These are phyloP conservation scores for Ceratonia siliqua DNA, from an alignment of 306 rosid genomes.

Conservation along the genomic window DNA sequence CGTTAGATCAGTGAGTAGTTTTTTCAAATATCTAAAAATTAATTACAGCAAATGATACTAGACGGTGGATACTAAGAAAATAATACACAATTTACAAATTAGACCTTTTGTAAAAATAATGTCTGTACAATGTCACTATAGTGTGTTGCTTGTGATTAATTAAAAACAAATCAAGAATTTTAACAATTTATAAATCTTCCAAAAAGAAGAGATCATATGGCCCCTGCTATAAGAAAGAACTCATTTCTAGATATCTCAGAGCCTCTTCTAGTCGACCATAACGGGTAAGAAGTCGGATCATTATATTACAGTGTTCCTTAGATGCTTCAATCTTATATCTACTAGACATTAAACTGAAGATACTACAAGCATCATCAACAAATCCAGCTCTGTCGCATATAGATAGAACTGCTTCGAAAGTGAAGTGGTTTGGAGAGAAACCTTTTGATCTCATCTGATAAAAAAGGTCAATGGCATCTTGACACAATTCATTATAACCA, in stretches of 20 bases:
- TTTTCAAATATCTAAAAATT: no score
- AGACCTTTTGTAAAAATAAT: neutral
- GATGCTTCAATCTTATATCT: conserved; percentile 54
- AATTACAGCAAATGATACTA: no score
- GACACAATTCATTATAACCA: conserved; percentile 50
- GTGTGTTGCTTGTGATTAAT: neutral
- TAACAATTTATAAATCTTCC: conserved; percentile 13
- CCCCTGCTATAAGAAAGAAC: conserved; percentile 44
- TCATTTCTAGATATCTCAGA: conserved; percentile 48
- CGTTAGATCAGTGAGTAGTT: no score
- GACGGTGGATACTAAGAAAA: neutral
- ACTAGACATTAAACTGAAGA: conserved; percentile 58
- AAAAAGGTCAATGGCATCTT: conserved; percentile 60
- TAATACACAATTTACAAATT: conserved; percentile 3
- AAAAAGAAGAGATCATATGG: conserved; percentile 11
- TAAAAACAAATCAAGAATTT: conserved; percentile 6
- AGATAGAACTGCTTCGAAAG: conserved; percentile 65
- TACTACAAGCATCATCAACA: conserved; percentile 59
- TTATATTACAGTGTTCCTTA: conserved; percentile 50
- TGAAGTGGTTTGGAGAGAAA: conserved; percentile 59
- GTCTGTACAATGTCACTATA: conserved; percentile 18
- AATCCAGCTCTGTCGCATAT: conserved; percentile 70
- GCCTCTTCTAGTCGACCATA: conserved; percentile 64
- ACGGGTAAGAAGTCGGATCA: conserved; percentile 60
- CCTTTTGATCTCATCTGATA: conserved; percentile 51